These are phyloP conservation scores for Hawksworthiomyces lignivorus DNA, from an alignment of 2,329 filamentous ascomycete genomes.

Conservation along the genomic window DNA sequence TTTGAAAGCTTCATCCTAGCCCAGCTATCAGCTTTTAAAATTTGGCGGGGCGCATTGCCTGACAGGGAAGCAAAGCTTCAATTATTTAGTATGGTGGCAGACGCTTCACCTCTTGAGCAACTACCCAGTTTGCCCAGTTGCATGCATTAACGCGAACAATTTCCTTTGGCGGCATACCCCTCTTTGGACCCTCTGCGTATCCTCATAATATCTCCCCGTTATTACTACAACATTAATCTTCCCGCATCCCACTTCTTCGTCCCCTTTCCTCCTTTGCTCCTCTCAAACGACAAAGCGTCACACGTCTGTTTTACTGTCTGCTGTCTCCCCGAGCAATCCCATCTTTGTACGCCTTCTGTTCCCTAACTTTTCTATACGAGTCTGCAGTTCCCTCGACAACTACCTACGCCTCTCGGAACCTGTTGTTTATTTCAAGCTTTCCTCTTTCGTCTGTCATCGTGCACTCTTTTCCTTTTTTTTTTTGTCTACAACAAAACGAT, in stretches of 20 bases:
- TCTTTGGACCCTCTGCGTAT: neutral
- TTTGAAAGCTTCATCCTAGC: too few relatives aligned
- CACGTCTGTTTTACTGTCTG: conserved; percentile 7
- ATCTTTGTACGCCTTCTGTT: neutral
- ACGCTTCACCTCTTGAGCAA: too few relatives aligned
- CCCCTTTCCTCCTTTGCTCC: neutral
- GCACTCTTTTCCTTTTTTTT: neutral
- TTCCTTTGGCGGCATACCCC: conserved; percentile 1
- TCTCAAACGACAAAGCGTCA: conserved; percentile 9
- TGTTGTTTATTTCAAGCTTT: neutral
- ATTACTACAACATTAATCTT: conserved; percentile 9
- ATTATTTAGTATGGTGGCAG: too few relatives aligned
- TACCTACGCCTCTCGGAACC: neutral
- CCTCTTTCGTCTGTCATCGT: neutral
- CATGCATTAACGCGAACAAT: too few relatives aligned
- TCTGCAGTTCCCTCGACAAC: neutral
- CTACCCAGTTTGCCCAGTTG: too few relatives aligned
- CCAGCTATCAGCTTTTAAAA: too few relatives aligned
- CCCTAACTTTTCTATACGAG: neutral
- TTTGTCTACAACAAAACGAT: neutral
- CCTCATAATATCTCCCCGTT: conserved; percentile 1
- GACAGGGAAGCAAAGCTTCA: too few relatives aligned
- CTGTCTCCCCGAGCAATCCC: conserved; percentile 5
- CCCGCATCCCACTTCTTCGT: conserved; percentile 8
- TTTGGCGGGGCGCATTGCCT: too few relatives aligned